These are phyloP conservation scores for Seiridium unicorne DNA, from an alignment of 2,329 filamentous ascomycete species.

Conservation along the genomic window DNA sequence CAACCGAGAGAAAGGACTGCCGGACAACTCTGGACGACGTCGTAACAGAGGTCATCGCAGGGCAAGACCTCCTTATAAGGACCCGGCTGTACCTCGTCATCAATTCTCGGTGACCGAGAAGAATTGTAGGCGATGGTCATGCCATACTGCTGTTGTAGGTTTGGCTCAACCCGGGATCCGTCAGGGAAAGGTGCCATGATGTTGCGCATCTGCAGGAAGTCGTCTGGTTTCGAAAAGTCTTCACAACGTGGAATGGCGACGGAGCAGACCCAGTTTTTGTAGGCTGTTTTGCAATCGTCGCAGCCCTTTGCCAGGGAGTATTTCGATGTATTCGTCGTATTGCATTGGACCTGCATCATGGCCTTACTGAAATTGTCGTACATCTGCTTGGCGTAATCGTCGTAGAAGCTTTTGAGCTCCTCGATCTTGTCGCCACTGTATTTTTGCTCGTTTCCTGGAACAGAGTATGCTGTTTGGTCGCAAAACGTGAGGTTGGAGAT, in stretches of 20 bases:
- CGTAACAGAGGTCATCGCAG: slow-evolving; percentile 84
- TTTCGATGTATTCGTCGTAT: slow-evolving; percentile 67
- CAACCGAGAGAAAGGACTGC: slow-evolving; percentile 73
- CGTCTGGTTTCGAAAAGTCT: slow-evolving; percentile 62
- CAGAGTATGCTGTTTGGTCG: slow-evolving; percentile 83
- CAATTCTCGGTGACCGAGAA: slow-evolving; percentile 73
- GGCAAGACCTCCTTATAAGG: slow-evolving; percentile 94
- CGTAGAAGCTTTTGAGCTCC: slow-evolving; percentile 72
- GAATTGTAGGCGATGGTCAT: slow-evolving; percentile 42
- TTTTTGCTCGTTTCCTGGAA: slow-evolving; percentile 72
- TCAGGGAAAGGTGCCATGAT: slow-evolving; percentile 70
- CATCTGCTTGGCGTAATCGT: slow-evolving; percentile 66
- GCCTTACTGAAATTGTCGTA: slow-evolving; percentile 80
- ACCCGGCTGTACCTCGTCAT: slow-evolving; percentile 69
- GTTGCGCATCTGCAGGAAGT: slow-evolving; percentile 67
- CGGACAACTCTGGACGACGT: slow-evolving; percentile 82
- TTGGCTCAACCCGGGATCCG: slow-evolving; percentile 47
- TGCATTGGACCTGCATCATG: slow-evolving; percentile 81
- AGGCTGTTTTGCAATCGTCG: slow-evolving; percentile 72
- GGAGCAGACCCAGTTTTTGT: slow-evolving; percentile 94
- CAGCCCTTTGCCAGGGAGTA: slow-evolving; percentile 83
- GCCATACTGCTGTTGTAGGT: slow-evolving; percentile 23
- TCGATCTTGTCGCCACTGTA: slow-evolving; percentile 51
- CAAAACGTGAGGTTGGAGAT: slow-evolving; percentile 89
- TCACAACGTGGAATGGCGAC: slow-evolving; percentile 91